Percentiles rank a stretch among this genome's conserved stretches.
phyloP scores from a whole-genome alignment of 768 basidiomycete species.

The Suillus bovinus region DNA sequence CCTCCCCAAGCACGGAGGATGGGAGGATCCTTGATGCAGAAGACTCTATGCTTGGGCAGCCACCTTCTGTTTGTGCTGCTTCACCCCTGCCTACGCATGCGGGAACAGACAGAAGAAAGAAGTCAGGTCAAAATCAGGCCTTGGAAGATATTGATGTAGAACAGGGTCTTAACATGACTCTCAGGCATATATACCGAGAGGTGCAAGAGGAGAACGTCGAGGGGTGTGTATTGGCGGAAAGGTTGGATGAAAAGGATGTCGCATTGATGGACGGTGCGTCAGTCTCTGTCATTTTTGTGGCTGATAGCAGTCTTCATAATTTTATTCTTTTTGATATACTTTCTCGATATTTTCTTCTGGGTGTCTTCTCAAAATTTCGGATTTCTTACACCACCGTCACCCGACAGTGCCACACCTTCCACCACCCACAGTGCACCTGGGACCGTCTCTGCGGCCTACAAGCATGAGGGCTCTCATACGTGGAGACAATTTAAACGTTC shows the following conservation, averaged over 20 bases:
- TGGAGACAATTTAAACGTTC: constrained; percentile 6
- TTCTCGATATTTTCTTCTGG: background rate
- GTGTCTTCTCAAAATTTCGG: background rate
- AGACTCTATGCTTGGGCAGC: constrained; percentile 26
- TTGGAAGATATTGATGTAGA: constrained; percentile 11
- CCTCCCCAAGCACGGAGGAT: background rate
- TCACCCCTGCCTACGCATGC: background rate
- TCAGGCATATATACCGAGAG: constrained; percentile 35
- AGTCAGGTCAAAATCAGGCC: background rate
- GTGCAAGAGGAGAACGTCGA: constrained; percentile 26
- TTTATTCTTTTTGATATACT: background rate
- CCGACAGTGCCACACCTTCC: constrained; percentile 54
- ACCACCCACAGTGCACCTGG: constrained; percentile 50
- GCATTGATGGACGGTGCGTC: constrained; percentile 59
- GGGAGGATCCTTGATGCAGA: background rate
- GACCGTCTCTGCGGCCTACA: constrained; percentile 34
- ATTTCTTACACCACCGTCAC: background rate
- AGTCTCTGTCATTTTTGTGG: background rate
- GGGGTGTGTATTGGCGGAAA: constrained; percentile 54
- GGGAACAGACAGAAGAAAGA: background rate
- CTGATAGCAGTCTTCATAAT: background rate
- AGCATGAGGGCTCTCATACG: constrained; percentile 16
- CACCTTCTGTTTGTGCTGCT: constrained; percentile 16
- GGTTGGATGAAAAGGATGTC: constrained; percentile 49
- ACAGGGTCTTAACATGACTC: constrained; percentile 30